Percentiles rank a stretch among this genome's conserved stretches.
These are phyloP conservation scores for Zygosaccharomyces siamensis DNA, from an alignment of 805 yeast genomes.

Conservation along the genomic window DNA sequence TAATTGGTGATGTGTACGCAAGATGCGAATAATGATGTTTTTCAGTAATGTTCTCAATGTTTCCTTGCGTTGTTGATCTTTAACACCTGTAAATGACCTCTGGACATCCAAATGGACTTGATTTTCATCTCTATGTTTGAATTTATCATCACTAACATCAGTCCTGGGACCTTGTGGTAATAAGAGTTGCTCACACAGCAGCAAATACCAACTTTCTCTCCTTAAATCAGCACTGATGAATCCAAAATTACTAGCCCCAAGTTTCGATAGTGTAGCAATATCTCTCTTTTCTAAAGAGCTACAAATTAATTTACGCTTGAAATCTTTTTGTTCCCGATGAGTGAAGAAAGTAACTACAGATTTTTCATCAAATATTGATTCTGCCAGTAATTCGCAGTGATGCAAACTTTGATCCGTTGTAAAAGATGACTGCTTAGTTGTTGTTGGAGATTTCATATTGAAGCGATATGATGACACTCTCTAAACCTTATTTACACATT, in stretches of 20 bases:
- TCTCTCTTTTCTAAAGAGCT: slow-evolving; percentile 17
- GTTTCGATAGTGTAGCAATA: slow-evolving; percentile 11
- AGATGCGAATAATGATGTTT: slow-evolving; percentile 46
- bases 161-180: not conserved
- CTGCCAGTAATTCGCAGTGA: slow-evolving; percentile 12
- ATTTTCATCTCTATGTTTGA: slow-evolving; percentile 59
- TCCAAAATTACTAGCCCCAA: slow-evolving; percentile 26
- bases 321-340: slow-evolving; percentile 12
- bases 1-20: slow-evolving; percentile 57
- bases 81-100: slow-evolving; percentile 51
- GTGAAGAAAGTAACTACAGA: slow-evolving; percentile 11
- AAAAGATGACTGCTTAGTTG: not conserved
- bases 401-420: slow-evolving; percentile 4
- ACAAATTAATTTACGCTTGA: slow-evolving; percentile 14
- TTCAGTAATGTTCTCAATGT: slow-evolving; percentile 24
- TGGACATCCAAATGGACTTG: slow-evolving; percentile 78
- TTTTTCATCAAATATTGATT: slow-evolving; percentile 15
- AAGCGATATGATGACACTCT: not conserved
- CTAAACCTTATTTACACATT: not conserved
- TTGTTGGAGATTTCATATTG: not conserved
- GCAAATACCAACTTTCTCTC: slow-evolving; percentile 24
- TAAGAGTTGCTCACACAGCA: slow-evolving; percentile 28
- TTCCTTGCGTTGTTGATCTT: slow-evolving; percentile 19
- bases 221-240: slow-evolving; percentile 22
- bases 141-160: slow-evolving; percentile 18